A percentile compares a stretch with the other conserved stretches of the same genome.
phyloP scores from a whole-genome alignment of 164 flowering plant species.

The Paratinospora sagittata region DNA sequence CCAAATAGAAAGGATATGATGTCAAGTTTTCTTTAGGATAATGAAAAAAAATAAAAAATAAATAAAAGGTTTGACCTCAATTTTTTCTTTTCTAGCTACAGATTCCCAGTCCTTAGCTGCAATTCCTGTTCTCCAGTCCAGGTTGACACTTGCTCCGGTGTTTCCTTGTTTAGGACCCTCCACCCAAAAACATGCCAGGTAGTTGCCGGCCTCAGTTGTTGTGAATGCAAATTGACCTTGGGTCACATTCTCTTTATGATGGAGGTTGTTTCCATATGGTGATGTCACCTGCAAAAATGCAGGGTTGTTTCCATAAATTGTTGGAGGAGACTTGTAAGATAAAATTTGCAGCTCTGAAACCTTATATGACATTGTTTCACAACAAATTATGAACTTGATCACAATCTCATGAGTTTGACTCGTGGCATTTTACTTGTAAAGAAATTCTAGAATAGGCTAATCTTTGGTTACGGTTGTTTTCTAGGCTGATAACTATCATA shows the following conservation, averaged over 20 bases:
- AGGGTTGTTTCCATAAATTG: neutral
- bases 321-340: neutral
- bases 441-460: too few relatives aligned
- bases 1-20: neutral
- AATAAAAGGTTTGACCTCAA: conserved; percentile 45
- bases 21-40: neutral
- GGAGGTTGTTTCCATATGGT: conserved; percentile 70
- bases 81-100: conserved; percentile 81
- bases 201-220: conserved; percentile 73
- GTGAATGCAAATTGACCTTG: conserved; percentile 84
- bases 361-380: neutral
- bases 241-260: conserved; percentile 56
- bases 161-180: conserved; percentile 33
- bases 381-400: neutral
- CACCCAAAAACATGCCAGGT: conserved; percentile 76
- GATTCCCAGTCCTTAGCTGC: conserved; percentile 98
- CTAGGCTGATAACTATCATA: too few relatives aligned
- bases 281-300: conserved; percentile 66
- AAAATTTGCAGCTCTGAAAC: neutral
- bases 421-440: too few relatives aligned
- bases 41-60: neutral
- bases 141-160: conserved; percentile 48
- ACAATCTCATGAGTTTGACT: neutral
- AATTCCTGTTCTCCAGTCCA: conserved; percentile 92
- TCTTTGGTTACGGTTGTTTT: neutral